A percentile compares a stretch with the other conserved stretches of the same genome.
Conservation (phyloP, 2,329 filamentous ascomycete species). For the Ophiosphaerella narmari region DNA sequence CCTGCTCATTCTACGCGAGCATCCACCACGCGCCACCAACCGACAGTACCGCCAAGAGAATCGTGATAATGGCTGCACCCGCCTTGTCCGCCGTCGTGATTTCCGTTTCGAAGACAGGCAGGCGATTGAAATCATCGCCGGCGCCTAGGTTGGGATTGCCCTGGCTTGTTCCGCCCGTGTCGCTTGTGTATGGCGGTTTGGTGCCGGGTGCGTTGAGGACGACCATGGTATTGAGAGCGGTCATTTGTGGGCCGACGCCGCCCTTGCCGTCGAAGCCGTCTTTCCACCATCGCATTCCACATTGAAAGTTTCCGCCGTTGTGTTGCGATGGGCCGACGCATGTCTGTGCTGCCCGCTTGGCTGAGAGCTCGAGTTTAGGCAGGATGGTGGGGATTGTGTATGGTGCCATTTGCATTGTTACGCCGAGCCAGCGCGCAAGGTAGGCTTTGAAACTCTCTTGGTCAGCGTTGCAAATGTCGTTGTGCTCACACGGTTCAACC, state of each 20-base stretch:
- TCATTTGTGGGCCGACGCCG: slow-evolving; percentile 64
- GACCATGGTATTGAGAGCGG: slow-evolving; percentile 58
- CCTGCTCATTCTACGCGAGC: slow-evolving; percentile 3
- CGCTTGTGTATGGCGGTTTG: slow-evolving; percentile 51
- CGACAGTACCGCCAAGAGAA: slow-evolving; percentile 26
- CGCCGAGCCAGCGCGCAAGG: slow-evolving; percentile 56
- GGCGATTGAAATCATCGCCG: slow-evolving; percentile 21
- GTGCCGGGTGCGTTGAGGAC: slow-evolving; percentile 49
- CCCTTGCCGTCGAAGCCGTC: slow-evolving; percentile 50
- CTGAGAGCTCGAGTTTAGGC: slow-evolving; percentile 59
- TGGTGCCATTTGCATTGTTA: slow-evolving; percentile 62
- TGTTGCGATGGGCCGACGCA: slow-evolving; percentile 55
- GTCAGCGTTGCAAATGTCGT: slow-evolving; percentile 49
- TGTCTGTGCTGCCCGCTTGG: slow-evolving; percentile 58
- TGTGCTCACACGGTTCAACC: slow-evolving; percentile 50
- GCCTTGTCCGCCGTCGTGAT: slow-evolving; percentile 48
- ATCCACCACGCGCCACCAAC: slow-evolving; percentile 31
- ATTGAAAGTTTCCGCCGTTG: slow-evolving; percentile 39
- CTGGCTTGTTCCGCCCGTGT: slow-evolving; percentile 56
- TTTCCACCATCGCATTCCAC: slow-evolving; percentile 51
- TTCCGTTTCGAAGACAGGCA: slow-evolving; percentile 22
- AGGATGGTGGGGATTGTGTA: slow-evolving; percentile 58
- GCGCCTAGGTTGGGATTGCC: slow-evolving; percentile 51
- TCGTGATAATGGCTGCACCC: slow-evolving; percentile 51
- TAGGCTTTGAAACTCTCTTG: slow-evolving; percentile 54